These are phyloP conservation scores for Colletotrichum sp. DNA, from an alignment of 2,329 filamentous ascomycete species.

Conservation along the genomic window DNA sequence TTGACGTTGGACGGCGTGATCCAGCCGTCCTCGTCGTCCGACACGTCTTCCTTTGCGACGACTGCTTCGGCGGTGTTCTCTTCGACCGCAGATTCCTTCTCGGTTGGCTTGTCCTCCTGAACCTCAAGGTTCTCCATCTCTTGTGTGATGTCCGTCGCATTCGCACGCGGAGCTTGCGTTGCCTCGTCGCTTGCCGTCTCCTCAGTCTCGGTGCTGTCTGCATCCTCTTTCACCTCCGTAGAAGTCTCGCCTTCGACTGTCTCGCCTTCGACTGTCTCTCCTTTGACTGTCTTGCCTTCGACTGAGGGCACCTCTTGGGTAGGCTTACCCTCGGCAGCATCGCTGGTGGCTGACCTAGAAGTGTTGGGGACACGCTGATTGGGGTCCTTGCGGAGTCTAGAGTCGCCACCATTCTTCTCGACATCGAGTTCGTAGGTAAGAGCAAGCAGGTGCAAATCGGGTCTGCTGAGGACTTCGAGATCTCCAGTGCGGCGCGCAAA, in stretches of 20 bases:
- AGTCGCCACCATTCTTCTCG: conserved; percentile 88
- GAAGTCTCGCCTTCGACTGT: conserved; percentile 19
- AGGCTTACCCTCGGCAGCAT: not conserved
- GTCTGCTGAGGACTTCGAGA: conserved; percentile 82
- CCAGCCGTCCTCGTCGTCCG: conserved; percentile 76
- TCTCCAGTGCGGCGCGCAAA: conserved; percentile 93
- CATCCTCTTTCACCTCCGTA: not conserved
- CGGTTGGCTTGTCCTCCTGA: conserved; percentile 1
- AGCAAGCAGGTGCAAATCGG: conserved; percentile 89
- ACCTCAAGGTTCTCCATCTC: conserved; percentile 21
- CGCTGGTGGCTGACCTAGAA: conserved; percentile 54
- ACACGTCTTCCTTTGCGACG: conserved; percentile 42
- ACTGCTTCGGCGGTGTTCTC: conserved; percentile 21
- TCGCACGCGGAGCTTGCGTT: conserved; percentile 4
- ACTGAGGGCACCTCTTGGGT: conserved; percentile 24
- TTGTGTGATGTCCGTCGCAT: not conserved
- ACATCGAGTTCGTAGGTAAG: conserved; percentile 94
- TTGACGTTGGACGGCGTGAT: conserved; percentile 94
- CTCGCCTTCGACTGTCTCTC: conserved; percentile 20
- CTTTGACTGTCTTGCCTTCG: conserved; percentile 8
- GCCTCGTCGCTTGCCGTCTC: not conserved
- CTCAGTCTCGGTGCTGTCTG: not conserved
- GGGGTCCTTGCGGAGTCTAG: conserved; percentile 79
- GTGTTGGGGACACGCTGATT: conserved; percentile 82
- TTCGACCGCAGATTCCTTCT: conserved; percentile 19